Percentiles rank a stretch among this genome's conserved stretches.
These are phyloP conservation scores for Cicer cuneatum DNA, from an alignment of 306 rosid species.

Conservation along the genomic window DNA sequence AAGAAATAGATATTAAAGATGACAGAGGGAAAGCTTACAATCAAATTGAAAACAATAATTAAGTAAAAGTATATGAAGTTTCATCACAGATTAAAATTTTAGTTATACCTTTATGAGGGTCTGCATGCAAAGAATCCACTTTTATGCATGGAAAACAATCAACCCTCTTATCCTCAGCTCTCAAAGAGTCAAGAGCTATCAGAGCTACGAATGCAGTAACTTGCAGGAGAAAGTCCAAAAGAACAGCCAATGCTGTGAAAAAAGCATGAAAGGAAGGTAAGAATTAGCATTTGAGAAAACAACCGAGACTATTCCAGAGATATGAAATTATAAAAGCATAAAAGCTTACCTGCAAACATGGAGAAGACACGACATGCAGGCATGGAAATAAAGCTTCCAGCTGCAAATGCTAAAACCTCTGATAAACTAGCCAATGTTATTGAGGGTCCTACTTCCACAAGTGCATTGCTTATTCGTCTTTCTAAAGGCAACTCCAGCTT, in stretches of 20 bases:
- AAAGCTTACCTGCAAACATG: conserved; percentile 90
- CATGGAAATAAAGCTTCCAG: conserved; percentile 98
- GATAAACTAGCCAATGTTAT: conserved; percentile 94
- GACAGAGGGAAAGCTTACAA: conserved; percentile 19
- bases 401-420: conserved; percentile 97
- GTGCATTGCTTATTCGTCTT: conserved; percentile 91
- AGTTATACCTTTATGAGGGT: conserved; percentile 70
- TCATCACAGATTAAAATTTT: conserved; percentile 37
- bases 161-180: conserved; percentile 88
- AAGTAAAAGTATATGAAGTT: conserved; percentile 33
- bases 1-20: conserved; percentile 13
- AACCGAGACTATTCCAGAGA: conserved; percentile 32
- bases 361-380: conserved; percentile 99
- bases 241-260: conserved; percentile 92
- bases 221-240: conserved; percentile 94
- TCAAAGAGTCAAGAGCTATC: conserved; percentile 80
- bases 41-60: conserved; percentile 11
- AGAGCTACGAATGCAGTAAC: conserved; percentile 95
- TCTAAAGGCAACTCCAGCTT: conserved; percentile 82
- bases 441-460: conserved; percentile 98
- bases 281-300: conserved; percentile 37
- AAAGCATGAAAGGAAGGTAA: conserved; percentile 47
- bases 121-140: conserved; percentile 57
- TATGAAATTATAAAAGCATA: conserved; percentile 35
- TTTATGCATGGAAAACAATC: conserved; percentile 94